These are phyloP conservation scores for Eragrostis nindensis DNA, from an alignment of 176 grass and related monocot genomes.

Conservation along the genomic window DNA sequence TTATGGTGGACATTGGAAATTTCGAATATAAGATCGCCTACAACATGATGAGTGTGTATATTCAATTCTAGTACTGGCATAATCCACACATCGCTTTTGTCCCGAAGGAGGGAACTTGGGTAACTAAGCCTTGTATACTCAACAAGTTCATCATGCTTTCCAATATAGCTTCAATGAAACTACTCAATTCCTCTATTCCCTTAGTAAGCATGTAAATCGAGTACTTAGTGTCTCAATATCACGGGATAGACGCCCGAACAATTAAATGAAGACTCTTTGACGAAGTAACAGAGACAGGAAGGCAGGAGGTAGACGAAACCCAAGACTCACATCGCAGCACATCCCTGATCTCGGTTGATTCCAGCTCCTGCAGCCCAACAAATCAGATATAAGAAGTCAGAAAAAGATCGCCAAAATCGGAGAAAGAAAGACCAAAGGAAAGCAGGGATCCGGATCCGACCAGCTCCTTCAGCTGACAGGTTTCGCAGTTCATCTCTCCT, in stretches of 20 bases:
- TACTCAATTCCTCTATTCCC: background rate
- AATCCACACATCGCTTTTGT: background rate
- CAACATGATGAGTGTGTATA: background rate
- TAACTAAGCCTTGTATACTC: background rate
- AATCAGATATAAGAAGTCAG: slow-evolving; percentile 3
- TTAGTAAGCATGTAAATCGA: slow-evolving; percentile 17
- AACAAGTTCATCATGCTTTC: background rate
- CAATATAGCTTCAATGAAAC: background rate
- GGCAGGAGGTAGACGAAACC: background rate
- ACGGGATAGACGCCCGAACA: background rate
- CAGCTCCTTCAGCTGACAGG: slow-evolving; percentile 65
- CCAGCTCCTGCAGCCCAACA: slow-evolving; percentile 37
- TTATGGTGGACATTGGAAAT: background rate
- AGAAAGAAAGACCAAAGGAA: background rate
- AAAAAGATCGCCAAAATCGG: background rate
- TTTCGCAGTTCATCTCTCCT: slow-evolving; percentile 60
- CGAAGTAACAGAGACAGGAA: background rate
- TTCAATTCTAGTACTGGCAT: background rate
- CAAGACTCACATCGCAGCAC: slow-evolving; percentile 57
- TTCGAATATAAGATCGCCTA: background rate
- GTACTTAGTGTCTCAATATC: background rate
- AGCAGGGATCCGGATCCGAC: slow-evolving; percentile 21
- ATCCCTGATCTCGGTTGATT: slow-evolving; percentile 48
- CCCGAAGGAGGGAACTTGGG: background rate
- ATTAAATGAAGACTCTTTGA: background rate